A percentile compares a stretch with the other conserved stretches of the same genome.
Evolutionary conservation across 441 rosid species (phyloP).

Genomic region (Adansonia gregorii): DNA sequence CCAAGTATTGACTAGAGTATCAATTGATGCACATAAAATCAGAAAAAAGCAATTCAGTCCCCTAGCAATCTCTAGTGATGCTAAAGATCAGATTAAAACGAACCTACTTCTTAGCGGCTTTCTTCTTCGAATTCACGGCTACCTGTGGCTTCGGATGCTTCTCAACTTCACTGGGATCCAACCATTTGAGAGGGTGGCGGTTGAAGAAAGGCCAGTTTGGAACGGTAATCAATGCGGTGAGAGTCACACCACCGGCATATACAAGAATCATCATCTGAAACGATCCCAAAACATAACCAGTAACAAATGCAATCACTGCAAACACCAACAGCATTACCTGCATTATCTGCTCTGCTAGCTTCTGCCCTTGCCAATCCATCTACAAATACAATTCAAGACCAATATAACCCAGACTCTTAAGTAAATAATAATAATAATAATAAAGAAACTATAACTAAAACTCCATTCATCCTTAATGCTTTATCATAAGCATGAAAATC

Average conservation of each 20-base stretch:
- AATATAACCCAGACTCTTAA: neutral
- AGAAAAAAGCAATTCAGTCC: neutral
- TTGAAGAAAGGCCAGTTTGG: conserved; percentile 93
- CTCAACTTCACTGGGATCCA: conserved; percentile 77
- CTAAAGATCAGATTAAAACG: neutral
- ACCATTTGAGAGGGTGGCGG: conserved; percentile 79
- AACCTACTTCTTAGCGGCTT: conserved; percentile 51
- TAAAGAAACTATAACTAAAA: neutral
- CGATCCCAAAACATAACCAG: conserved; percentile 61
- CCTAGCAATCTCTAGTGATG: conserved; percentile 9
- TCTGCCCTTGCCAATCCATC: conserved; percentile 99
- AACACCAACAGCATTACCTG: conserved; percentile 71
- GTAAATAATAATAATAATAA: neutral
- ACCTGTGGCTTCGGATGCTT: conserved; percentile 78
- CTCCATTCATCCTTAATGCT: neutral
- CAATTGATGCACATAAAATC: conserved; percentile 14
- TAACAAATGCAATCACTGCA: conserved; percentile 53
- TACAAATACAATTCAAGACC: neutral
- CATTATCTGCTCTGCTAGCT: conserved; percentile 86
- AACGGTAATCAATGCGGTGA: conserved; percentile 68
- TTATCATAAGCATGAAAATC: neutral
- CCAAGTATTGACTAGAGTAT: neutral
- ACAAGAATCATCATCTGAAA: conserved; percentile 71
- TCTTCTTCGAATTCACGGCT: conserved; percentile 57
- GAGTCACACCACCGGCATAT: conserved; percentile 73